Evolutionary conservation across 495 filamentous ascomycete species (phyloP).

Genomic region (Penicillium egyptiacum): DNA sequence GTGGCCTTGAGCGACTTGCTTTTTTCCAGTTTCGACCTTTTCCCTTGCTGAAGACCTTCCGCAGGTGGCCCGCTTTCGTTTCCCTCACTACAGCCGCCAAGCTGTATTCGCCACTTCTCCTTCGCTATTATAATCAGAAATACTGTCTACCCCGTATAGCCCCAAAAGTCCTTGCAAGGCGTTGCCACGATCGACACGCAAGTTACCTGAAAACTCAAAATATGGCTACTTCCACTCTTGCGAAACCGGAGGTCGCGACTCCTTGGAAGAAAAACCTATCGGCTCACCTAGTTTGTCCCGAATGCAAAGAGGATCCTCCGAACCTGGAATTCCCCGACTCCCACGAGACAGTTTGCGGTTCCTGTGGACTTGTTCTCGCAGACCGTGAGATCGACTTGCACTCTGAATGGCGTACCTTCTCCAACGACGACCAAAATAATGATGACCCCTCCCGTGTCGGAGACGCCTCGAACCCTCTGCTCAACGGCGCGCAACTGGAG

Average conservation of each 20-base stretch:
- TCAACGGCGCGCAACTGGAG: constrained; percentile 89
- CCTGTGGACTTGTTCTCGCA: constrained; percentile 87
- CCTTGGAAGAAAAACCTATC: constrained; percentile 78
- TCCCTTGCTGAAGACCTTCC: constrained; percentile 8
- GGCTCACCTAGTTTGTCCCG: constrained; percentile 75
- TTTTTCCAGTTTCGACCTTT: background rate
- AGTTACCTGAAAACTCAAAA: constrained; percentile 27
- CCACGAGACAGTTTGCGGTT: constrained; percentile 89
- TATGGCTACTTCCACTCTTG: constrained; percentile 38
- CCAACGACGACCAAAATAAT: constrained; percentile 92
- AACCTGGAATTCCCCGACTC: constrained; percentile 92
- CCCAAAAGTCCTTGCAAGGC: constrained; percentile 43
- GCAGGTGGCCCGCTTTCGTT: constrained; percentile 12
- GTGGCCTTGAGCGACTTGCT: constrained; percentile 10
- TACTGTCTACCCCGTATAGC: constrained; percentile 42
- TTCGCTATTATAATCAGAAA: constrained; percentile 50
- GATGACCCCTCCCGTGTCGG: constrained; percentile 98
- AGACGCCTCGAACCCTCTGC: constrained; percentile 79
- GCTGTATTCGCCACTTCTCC: constrained; percentile 65
- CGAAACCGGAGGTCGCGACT: constrained; percentile 28
- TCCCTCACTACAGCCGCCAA: constrained; percentile 48
- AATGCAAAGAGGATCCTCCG: constrained; percentile 88
- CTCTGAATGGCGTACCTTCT: constrained; percentile 98
- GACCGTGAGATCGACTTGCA: constrained; percentile 91
- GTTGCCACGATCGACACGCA: constrained; percentile 29